Evolutionary conservation across 2,329 filamentous ascomycete species (phyloP), one percentile per base, ranked within the genome.

Genomic region (Dactylonectria estremocensis): DNA sequence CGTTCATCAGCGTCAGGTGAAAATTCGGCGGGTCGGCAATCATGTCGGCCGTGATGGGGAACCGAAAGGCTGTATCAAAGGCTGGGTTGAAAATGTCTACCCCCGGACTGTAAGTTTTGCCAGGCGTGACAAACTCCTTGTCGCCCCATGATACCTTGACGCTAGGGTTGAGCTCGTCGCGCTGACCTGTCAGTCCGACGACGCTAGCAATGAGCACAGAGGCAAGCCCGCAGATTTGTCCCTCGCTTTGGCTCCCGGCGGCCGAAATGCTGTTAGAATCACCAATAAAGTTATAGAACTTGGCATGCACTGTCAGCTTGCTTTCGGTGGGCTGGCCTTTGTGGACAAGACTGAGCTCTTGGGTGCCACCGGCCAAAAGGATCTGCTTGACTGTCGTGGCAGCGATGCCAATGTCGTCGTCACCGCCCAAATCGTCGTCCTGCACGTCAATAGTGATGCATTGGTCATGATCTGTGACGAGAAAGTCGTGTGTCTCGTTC

Each of bases 401-500:
- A 43, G 67, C 74, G 3, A 76, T 63, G 10, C 74, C 74, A 16
- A 76, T 72, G 14, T 76, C 72, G 14, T 76, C 74, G 24, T 76
- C 74, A 18, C 70, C 60, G 0, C 72, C 74, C 3, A 76, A 1
- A 10, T 76, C 74, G 0, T 76, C 74, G 35, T 76, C 74, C 1
- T 67, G 37, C 4, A 76, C 31, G n/a, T 76, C 74, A 10, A 76
- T 54, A 0, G 66, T 72, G 7, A 76, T 76, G 7, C 50, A 20
- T 46, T 76, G 74, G 6, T 76, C 74, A 7, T 72, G 66, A 18
- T 76, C 74, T 1, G 74, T 76, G 20, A 76, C 73, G 9, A 76
- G 64, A 16, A 76, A 76, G 20, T 76, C 74, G 49, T 76, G 74
- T 33, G 74, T 76, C 60, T 76, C 74, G 45, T 76, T 71, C 74